Evolutionary conservation across 208 protist genomes (phyloP).

Genomic region (Tritrichomonas foetus): DNA sequence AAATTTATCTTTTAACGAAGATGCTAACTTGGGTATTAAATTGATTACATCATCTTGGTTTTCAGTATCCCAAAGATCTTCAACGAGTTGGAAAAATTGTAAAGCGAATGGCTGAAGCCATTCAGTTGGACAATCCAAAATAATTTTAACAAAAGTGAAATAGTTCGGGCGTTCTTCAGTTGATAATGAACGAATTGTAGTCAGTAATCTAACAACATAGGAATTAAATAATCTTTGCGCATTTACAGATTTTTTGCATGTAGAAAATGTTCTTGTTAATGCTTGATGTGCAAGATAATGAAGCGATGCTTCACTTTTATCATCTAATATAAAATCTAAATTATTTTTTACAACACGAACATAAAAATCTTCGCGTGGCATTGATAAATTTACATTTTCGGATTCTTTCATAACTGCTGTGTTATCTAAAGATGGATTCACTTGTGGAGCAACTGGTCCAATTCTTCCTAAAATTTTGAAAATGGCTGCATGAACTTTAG

Average conservation of each 20-base stretch:
- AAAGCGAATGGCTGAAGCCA: slow-evolving; percentile 7
- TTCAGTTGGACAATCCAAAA: not conserved
- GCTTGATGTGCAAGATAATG: not conserved
- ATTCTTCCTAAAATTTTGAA: not conserved
- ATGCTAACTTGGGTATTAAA: not conserved
- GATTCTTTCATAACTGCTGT: not conserved
- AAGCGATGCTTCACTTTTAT: not conserved
- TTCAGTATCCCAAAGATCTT: not conserved
- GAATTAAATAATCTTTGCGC: not conserved
- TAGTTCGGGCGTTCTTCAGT: not conserved
- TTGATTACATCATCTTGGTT: not conserved
- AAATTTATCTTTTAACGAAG: not conserved
- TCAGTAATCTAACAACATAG: not conserved
- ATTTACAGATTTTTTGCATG: not conserved
- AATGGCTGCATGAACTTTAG: slow-evolving; percentile 12
- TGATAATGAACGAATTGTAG: not conserved
- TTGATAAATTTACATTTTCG: not conserved
- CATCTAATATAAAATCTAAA: not conserved
- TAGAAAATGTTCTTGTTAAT: not conserved
- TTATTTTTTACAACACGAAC: not conserved
- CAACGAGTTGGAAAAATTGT: not conserved
- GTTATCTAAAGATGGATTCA: not conserved
- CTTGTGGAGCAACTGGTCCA: not conserved
- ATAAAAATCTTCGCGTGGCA: not conserved
- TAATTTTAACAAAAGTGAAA: not conserved